A percentile compares a stretch with the other conserved stretches of the same genome.
Evolutionary conservation across 805 yeast species (phyloP).

Genomic region (Ogataea methanolica): DNA sequence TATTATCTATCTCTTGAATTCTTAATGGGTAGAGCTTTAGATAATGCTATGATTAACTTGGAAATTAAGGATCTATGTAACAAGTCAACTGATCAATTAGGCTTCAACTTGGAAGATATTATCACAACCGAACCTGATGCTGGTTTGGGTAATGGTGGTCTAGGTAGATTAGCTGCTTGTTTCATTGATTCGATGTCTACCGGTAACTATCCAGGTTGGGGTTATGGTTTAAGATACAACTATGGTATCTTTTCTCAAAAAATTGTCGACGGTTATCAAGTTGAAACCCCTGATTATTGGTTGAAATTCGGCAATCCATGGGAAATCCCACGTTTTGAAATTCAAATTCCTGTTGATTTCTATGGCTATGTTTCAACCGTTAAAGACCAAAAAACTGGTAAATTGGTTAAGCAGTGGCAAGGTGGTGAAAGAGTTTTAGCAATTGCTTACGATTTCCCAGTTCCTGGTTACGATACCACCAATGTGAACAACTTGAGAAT

Average conservation of each 20-base stretch:
- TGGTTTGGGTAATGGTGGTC: slow-evolving; percentile 92
- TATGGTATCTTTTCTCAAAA: slow-evolving; percentile 91
- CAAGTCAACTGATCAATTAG: slow-evolving; percentile 62
- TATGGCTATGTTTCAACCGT: slow-evolving; percentile 72
- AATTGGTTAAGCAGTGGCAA: slow-evolving; percentile 63
- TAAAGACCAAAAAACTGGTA: slow-evolving; percentile 48
- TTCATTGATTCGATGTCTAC: slow-evolving; percentile 85
- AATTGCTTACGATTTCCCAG: slow-evolving; percentile 85
- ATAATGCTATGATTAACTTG: slow-evolving; percentile 84
- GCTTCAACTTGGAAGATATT: slow-evolving; percentile 83
- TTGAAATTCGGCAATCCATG: slow-evolving; percentile 84
- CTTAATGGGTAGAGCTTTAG: slow-evolving; percentile 92
- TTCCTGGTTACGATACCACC: slow-evolving; percentile 81
- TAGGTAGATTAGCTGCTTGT: slow-evolving; percentile 93
- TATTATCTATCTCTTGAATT: slow-evolving; percentile 86
- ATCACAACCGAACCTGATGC: slow-evolving; percentile 89
- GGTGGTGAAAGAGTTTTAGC: slow-evolving; percentile 91
- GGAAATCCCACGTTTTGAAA: slow-evolving; percentile 86
- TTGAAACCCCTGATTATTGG: slow-evolving; percentile 95
- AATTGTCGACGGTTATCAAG: slow-evolving; percentile 88
- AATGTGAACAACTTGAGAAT: slow-evolving; percentile 85
- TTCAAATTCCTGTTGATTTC: slow-evolving; percentile 85
- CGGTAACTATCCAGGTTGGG: slow-evolving; percentile 91
- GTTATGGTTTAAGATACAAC: slow-evolving; percentile 89
- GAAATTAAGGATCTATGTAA: slow-evolving; percentile 57